A percentile compares a stretch with the other conserved stretches of the same genome.
Conservation (phyloP, 2,329 filamentous ascomycete species). For the Thermothelomyces thermophilus region DNA sequence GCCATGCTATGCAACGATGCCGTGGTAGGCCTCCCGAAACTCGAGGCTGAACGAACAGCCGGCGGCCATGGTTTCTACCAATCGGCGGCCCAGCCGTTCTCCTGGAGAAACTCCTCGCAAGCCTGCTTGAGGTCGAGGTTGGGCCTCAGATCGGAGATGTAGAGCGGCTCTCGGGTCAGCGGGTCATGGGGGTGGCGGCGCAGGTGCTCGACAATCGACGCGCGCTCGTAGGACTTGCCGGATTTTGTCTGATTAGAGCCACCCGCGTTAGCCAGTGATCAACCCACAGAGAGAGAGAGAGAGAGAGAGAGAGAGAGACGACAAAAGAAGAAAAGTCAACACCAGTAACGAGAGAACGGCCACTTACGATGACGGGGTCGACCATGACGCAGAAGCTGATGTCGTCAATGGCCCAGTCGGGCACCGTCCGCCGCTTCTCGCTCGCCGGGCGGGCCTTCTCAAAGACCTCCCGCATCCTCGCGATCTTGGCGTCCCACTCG, state of each 20-base stretch:
- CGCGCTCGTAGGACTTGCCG: constrained; percentile 83
- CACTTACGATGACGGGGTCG: constrained; percentile 55
- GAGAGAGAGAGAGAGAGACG: not conserved
- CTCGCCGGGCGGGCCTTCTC: constrained; percentile 41
- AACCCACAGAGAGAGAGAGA: not conserved
- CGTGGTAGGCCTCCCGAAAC: too few species aligned
- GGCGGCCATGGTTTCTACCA: constrained; percentile 49
- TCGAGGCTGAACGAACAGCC: too few species aligned
- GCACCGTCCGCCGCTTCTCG: constrained; percentile 52
- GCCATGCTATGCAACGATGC: not conserved
- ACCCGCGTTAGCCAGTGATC: not conserved
- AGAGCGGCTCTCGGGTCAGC: constrained; percentile 70
- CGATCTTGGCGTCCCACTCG: constrained; percentile 43
- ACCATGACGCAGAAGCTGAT: constrained; percentile 70
- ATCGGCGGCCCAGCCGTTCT: constrained; percentile 90
- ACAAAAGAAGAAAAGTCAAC: not conserved
- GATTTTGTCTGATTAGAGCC: constrained; percentile 65
- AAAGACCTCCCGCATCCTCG: constrained; percentile 42
- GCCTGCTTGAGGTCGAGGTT: constrained; percentile 78
- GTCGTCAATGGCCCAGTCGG: constrained; percentile 71
- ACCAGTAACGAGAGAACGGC: too few species aligned
- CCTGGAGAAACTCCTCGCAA: constrained; percentile 74
- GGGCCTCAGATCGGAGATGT: constrained; percentile 62
- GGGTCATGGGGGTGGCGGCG: constrained; percentile 71
- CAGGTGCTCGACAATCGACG: constrained; percentile 79